Evolutionary conservation across 257 asterid genomes (phyloP), one percentile per base, ranked within the genome.

Genomic region (Thymus quinquecostatus): DNA sequence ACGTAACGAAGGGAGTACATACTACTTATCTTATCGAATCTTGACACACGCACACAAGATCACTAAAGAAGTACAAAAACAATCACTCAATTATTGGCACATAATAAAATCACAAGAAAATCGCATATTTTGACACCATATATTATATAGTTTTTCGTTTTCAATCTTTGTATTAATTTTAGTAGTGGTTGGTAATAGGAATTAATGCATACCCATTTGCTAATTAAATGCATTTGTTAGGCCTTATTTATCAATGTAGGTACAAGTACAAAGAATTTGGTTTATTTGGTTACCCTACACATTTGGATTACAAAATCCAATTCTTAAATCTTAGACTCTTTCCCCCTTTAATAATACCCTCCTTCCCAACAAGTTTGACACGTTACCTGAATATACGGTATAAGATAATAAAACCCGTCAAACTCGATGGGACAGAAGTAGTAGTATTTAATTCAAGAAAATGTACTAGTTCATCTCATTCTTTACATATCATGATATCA

Each of bases 191-290:
- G 82, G 81, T 78, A 55, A 12, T 41, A 44, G 51, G 21, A 70
- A 57, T 81, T 66, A 81, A 71, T 71, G 78, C 67, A 4, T 36
- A 71, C 62, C 78, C 62, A 74, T 66, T 81, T 73, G 65, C 49
- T 34, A 68, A 75, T 68, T 72, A 68, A 75, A 67, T 68, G 64
- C 77, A 36, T 40, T 21, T 58, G 58, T 68, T 51, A 55, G 38
- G 70, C 27, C 8, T 62, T 10, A 60, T 71, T 72, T 63, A 33
- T 36, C 55, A 64, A 29, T 45, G 48, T 43, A 68, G 68, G 75
- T 58, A 64, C 68, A 69, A 64, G 72, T 77, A 59, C 77, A 69
- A 50, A 30, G 61, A 47, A 66, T 71, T 66, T 60, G 54, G 29
- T 64, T 53, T 29, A 13, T 8, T 38, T 41, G 13, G 33, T 28